Evolutionary conservation across 495 filamentous ascomycete genomes (phyloP), one percentile per base, ranked within the genome.

Genomic region (Penicillium roqueforti): DNA sequence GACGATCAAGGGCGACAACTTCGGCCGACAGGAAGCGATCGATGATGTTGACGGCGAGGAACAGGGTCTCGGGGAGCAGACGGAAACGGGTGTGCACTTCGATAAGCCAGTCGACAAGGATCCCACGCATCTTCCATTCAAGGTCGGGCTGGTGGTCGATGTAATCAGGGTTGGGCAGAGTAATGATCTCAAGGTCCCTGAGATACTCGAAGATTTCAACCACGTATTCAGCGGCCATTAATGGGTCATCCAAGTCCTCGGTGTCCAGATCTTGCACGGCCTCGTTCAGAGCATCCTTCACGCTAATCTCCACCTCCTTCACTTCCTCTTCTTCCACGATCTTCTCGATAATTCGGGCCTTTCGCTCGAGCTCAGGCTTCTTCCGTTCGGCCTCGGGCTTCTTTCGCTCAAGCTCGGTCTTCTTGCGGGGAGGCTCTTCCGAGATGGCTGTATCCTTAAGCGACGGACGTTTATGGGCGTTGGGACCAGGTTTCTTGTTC

Each of bases 191-290:
- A 9, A 98, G 82, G 51, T 93, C 85, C 58, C 83, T 85, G 58
- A 97, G 82, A 68, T 98, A 97, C 38, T 97, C 92, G 71, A 98
- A 97, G 62, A 98, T 97, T 70, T 98, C 93, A 36, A 84, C 84
- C 31, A 95, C 93, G 66, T 98, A 98, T 66, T 98, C 93, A 29
- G 95, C 89, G 37, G 92, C 95, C 92, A 97, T 97, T 60, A 96
- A 75, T 14, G 93, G 95, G 63, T 98, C 93, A 56, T 95, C 89
- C 34, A 86, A 54, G 67, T 97, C 93, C 65, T 97, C 92, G 28
- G 73, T 76, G 62, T 97, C 93, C 34, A 97, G 79, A 56, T 91
- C 81, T 41, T 78, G 69, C 40, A 87, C 81, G 29, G 69, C 77
- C 11, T 76, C 75, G 28, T 74, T 75, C 23, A 74, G 56, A 28